These are phyloP conservation scores for Vigna reflexopilosa DNA, from an alignment of 306 rosid genomes.

Conservation along the genomic window DNA sequence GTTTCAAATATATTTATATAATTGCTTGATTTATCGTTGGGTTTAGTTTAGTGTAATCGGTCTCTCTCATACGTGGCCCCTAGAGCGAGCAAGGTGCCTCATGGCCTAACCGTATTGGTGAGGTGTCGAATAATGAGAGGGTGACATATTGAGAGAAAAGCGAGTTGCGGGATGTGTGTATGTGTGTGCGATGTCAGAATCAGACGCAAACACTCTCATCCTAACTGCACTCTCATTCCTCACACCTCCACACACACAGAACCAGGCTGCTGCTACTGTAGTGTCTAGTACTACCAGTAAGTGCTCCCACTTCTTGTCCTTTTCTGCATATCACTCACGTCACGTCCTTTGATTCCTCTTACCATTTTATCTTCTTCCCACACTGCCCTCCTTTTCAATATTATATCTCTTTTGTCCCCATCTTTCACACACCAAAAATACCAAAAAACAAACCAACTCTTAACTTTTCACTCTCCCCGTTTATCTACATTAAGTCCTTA, in stretches of 20 bases:
- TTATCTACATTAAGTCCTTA: too few relatives aligned
- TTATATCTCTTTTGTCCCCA: too few relatives aligned
- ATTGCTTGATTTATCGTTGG: too few relatives aligned
- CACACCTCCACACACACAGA: background rate
- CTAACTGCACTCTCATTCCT: slow-evolving; percentile 27
- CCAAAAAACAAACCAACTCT: too few relatives aligned
- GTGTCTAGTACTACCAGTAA: background rate
- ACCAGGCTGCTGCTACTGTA: background rate
- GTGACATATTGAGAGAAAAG: slow-evolving; percentile 8
- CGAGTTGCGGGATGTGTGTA: background rate
- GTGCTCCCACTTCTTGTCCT: slow-evolving; percentile 42
- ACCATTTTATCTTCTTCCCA: slow-evolving; percentile 16
- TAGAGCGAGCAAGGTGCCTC: slow-evolving; percentile 2
- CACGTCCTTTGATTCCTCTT: slow-evolving; percentile 39
- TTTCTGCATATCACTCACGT: slow-evolving; percentile 28
- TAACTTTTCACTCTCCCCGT: too few relatives aligned
- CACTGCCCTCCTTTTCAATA: background rate
- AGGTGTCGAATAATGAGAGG: slow-evolving; percentile 34
- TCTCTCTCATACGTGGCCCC: slow-evolving; percentile 31
- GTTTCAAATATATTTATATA: too few relatives aligned
- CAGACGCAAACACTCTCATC: slow-evolving; percentile 26
- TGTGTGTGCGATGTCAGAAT: slow-evolving; percentile 23
- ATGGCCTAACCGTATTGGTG: slow-evolving; percentile 36
- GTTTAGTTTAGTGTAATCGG: background rate
- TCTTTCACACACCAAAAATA: too few relatives aligned